These are phyloP conservation scores for Dipteronia sinensis DNA, from an alignment of 345 rosid species.

Conservation along the genomic window DNA sequence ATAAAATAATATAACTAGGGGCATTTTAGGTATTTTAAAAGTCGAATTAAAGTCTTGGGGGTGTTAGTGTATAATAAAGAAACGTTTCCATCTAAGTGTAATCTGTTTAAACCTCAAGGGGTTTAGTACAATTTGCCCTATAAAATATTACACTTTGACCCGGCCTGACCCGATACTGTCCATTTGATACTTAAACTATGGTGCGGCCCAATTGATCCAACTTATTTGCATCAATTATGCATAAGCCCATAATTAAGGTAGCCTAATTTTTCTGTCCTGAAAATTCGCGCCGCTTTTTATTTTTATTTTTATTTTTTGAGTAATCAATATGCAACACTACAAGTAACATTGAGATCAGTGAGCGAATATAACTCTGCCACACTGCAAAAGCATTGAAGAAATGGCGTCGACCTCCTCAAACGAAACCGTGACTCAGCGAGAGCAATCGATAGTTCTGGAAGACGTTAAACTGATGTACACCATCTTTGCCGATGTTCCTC, in stretches of 20 bases:
- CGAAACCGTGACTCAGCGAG: slow-evolving; percentile 64
- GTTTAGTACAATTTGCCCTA: too few relatives aligned
- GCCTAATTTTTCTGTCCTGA: neutral
- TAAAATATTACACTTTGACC: too few relatives aligned
- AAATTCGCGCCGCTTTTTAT: neutral
- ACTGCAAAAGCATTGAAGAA: neutral
- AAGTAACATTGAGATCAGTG: neutral
- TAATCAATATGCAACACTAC: neutral
- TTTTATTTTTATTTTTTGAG: too few relatives aligned
- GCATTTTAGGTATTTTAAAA: too few relatives aligned
- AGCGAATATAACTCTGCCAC: neutral
- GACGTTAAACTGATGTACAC: slow-evolving; percentile 61
- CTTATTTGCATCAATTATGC: too few relatives aligned
- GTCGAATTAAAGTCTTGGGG: too few relatives aligned
- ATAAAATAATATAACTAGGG: too few relatives aligned
- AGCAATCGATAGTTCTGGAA: slow-evolving; percentile 61
- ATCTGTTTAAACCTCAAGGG: too few relatives aligned
- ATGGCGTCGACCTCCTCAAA: slow-evolving; percentile 41
- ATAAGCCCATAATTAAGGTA: neutral
- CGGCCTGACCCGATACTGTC: too few relatives aligned
- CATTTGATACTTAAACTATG: too few relatives aligned
- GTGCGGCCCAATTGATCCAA: neutral
- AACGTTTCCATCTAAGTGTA: too few relatives aligned
- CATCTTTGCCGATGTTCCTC: slow-evolving; percentile 51
- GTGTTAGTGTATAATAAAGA: too few relatives aligned